Evolutionary conservation across 2,329 filamentous ascomycete species (phyloP), one percentile per base, ranked within the genome.

Genomic region (Diaporthe caulivora): DNA sequence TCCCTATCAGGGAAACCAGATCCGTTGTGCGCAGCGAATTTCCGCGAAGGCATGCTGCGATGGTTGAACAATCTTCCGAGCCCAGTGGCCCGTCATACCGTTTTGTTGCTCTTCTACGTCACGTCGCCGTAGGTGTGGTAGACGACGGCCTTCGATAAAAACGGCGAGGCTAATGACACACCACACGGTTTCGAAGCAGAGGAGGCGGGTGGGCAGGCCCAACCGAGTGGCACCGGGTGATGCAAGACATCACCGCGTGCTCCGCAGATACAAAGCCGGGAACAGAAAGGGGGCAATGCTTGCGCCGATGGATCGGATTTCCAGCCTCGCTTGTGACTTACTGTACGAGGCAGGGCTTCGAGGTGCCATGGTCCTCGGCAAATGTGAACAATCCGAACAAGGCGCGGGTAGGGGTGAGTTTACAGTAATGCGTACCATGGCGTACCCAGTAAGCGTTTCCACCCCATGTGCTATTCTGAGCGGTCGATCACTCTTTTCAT

Each of bases 131-230:
- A 24, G 21, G 57, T 47, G 44, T 49, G 21, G 44, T 40, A 24
- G 34, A 40, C 15, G 47, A 29, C 40, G 62, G 47, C 24, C 24
- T 8, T 29, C 51, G 26, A 29, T 9, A 11, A 6, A 15, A 15
- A 53, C 62, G 31, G 31, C 34, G 62, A 51, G 62, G 62, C 47
- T 67, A 53, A 67, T 53, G 47, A 67, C 47, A 67, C 37, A 40
- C 42, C 60, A 64, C 26, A 53, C 31, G 31, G 31, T 21, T 37
- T 53, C 31, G 47, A 67, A 53, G 62, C 47, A 47, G 53, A 67
- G 47, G 62, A 67, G 62, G n/a, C 31, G 11, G 62, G 62, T 67
- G 62, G 62, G 62, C 62, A 67, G 62, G 62, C 47, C 62, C 62
- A 67, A 21, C 62, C 62, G 62, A 67, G 62, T 67, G 62, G 62